Evolutionary conservation across 2,329 filamentous ascomycete species (phyloP), one percentile per base, ranked within the genome.

Genomic region (Diplodia intermedia): DNA sequence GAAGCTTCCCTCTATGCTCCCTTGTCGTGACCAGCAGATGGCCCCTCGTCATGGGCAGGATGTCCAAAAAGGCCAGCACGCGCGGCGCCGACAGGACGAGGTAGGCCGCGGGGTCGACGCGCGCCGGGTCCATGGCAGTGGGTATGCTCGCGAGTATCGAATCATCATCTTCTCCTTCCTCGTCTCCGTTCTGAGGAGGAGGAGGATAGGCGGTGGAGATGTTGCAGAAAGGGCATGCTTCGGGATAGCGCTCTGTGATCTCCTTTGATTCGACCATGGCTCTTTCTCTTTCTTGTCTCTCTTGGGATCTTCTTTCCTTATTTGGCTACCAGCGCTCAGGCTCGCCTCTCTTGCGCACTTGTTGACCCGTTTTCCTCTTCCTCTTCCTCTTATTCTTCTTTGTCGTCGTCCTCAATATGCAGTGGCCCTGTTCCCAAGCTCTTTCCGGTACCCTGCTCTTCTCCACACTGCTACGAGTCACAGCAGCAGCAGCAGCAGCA

Each of bases 61-160:
- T 97, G 81, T 98, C 94, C 73, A 98, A 86, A 80, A 98, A 98
- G 52, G 93, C 93, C 70, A 98, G 82, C 33, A 95, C 88, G 70
- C 89, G 79, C 1, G 88, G 88, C 0, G 92, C 95, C 2, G 91
- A 92, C 69, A 97, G 86, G 38, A 97, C 86, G 36, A 97, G 76
- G 73, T 86, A 82, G 65, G 78, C 80, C 71, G 79, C 78, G 72
- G 80, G 75, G 74, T 73, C 68, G 70, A 80, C 75, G 71, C 73
- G 73, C 62, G 74, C 70, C 50, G 75, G 70, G 18, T 74, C 68
- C 23, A 72, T 67, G 20, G 72, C 74, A 0, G 71, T n/a, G 3
- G 77, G 78, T 2, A 79, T 70, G 40, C 72, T 72, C 75, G 54
- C 2, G 7, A 56, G 18, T 18, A 68, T 26, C 23, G 23, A 52